Percentiles rank a stretch among this genome's conserved stretches.
Evolutionary conservation across 139 green algal species (phyloP).

Genomic region (Ostreobium quekettii): DNA sequence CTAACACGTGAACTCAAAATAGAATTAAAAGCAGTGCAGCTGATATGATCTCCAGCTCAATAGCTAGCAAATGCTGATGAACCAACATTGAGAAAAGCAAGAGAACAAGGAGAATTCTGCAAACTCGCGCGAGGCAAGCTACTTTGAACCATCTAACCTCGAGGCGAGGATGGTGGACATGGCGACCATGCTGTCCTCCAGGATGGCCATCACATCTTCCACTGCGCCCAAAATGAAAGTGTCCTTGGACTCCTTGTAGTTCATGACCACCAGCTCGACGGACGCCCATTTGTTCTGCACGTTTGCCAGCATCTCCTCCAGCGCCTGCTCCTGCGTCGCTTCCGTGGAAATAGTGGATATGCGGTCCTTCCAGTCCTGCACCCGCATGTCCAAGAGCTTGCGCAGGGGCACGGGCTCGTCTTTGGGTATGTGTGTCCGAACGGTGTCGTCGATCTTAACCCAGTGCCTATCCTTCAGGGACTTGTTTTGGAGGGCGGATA

Average conservation of each 20-base stretch:
- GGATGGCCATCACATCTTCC: constrained; percentile 63
- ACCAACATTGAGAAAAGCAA: too few species aligned
- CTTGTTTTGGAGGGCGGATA: constrained; percentile 51
- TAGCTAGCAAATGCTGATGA: too few species aligned
- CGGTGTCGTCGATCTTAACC: constrained; percentile 53
- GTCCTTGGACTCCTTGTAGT: constrained; percentile 84
- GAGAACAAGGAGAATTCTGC: too few species aligned
- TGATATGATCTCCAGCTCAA: too few species aligned
- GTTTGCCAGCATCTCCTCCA: constrained; percentile 70
- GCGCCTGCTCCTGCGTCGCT: constrained; percentile 64
- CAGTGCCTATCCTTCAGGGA: constrained; percentile 65
- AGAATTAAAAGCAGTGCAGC: too few species aligned
- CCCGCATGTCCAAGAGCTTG: constrained; percentile 46
- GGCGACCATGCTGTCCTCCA: constrained; percentile 80
- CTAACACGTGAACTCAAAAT: too few species aligned
- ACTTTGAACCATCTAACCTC: too few species aligned
- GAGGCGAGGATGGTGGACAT: constrained; percentile 73
- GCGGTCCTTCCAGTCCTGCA: constrained; percentile 44
- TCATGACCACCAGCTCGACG: constrained; percentile 60
- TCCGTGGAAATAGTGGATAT: constrained; percentile 55
- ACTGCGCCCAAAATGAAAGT: constrained; percentile 67
- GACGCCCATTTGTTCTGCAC: constrained; percentile 59
- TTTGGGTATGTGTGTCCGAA: constrained; percentile 32
- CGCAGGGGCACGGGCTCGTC: constrained; percentile 53
- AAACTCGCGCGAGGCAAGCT: too few species aligned